Evolutionary conservation across 1,139 yeast genomes (phyloP).

Genomic region (Debaryomycetaceae sp.): DNA sequence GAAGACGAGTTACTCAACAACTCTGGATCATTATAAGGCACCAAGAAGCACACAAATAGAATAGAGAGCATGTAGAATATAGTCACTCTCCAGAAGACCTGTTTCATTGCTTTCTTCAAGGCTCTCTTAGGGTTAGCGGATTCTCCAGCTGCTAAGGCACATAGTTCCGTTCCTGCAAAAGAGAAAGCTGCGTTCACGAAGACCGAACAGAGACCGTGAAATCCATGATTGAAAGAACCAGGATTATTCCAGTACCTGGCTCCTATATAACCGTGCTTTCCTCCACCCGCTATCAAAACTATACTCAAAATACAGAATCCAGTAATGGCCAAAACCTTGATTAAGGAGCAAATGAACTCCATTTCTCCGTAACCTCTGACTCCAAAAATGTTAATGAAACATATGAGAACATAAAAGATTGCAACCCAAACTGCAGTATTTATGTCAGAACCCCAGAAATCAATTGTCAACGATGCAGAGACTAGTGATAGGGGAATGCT

Average conservation of each 20-base stretch:
- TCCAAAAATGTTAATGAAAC: constrained; percentile 38
- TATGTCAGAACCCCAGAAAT: constrained; percentile 35
- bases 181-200: constrained; percentile 65
- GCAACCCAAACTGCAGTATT: constrained; percentile 46
- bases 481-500: constrained; percentile 43
- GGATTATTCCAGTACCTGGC: constrained; percentile 82
- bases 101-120: constrained; percentile 72
- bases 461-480: constrained; percentile 41
- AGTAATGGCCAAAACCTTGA: constrained; percentile 42
- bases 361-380: constrained; percentile 47
- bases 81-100: constrained; percentile 68
- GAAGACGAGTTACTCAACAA: constrained; percentile 8
- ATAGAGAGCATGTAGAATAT: constrained; percentile 69
- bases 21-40: constrained; percentile 62
- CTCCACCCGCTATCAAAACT: constrained; percentile 37
- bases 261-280: constrained; percentile 59
- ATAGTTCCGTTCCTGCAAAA: constrained; percentile 65
- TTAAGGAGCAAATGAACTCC: constrained; percentile 36
- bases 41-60: constrained; percentile 68
- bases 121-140: constrained; percentile 68
- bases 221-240: constrained; percentile 69
- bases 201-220: constrained; percentile 55
- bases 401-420: constrained; percentile 35
- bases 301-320: constrained; percentile 41
- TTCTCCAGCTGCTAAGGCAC: constrained; percentile 80